These are phyloP conservation scores for Schizonepeta tenuifolia DNA, from an alignment of 257 asterid species.

Conservation along the genomic window DNA sequence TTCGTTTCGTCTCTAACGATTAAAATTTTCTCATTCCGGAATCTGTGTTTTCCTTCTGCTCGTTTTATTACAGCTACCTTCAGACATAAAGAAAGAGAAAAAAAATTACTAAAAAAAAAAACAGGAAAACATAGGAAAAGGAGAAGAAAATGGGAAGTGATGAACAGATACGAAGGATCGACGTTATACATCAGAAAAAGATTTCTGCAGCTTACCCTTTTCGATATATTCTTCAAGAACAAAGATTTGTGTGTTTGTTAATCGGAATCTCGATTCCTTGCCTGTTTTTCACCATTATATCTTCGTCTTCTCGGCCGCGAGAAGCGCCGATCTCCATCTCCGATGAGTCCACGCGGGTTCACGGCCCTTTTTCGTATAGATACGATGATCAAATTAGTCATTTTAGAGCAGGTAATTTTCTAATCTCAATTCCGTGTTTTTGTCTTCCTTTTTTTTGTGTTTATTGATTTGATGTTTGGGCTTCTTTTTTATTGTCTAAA, in stretches of 20 bases:
- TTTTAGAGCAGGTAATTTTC: constrained; percentile 45
- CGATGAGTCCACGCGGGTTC: constrained; percentile 31
- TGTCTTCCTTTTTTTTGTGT: neutral
- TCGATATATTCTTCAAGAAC: constrained; percentile 55
- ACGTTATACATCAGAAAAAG: constrained; percentile 21
- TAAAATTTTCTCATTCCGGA: neutral
- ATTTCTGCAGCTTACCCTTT: constrained; percentile 35
- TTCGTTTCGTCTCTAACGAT: constrained; percentile 4
- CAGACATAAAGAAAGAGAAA: neutral
- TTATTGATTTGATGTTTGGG: neutral
- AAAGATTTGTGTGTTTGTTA: constrained; percentile 56
- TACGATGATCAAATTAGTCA: constrained; percentile 36
- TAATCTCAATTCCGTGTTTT: neutral
- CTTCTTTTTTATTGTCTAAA: neutral
- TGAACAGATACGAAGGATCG: constrained; percentile 34
- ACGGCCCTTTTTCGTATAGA: constrained; percentile 29
- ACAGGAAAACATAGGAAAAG: neutral
- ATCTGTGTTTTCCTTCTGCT: constrained; percentile 12
- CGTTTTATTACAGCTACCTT: constrained; percentile 2
- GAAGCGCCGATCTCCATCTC: constrained; percentile 30
- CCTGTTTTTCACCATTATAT: constrained; percentile 33
- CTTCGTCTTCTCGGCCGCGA: constrained; percentile 25
- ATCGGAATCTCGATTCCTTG: constrained; percentile 55
- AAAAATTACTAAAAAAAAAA: neutral
- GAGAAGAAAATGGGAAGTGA: constrained; percentile 41